A percentile compares a stretch with the other conserved stretches of the same genome.
Evolutionary conservation across 2,329 filamentous ascomycete species (phyloP).

Genomic region (Aspergillus tanneri): DNA sequence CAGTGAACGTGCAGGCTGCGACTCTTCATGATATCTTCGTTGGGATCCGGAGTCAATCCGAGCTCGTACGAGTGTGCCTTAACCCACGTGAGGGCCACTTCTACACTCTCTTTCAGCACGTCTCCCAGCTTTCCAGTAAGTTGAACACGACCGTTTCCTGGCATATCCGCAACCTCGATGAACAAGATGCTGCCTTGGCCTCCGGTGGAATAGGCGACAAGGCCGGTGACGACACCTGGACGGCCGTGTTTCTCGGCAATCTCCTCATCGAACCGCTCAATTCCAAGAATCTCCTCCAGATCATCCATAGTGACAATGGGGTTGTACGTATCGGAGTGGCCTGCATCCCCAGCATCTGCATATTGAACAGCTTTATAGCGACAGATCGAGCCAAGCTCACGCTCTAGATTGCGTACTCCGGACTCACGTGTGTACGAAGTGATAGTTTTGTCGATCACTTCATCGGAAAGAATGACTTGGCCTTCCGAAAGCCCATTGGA

Average conservation of each 20-base stretch:
- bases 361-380: constrained; percentile 94
- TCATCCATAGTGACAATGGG: constrained; percentile 73
- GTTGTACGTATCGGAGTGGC: constrained; percentile 67
- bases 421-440: constrained; percentile 95
- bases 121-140: constrained; percentile 95
- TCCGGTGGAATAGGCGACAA: constrained; percentile 90
- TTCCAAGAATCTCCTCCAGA: constrained; percentile 85
- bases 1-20: constrained; percentile 95
- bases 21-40: constrained; percentile 92
- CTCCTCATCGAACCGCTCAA: constrained; percentile 92
- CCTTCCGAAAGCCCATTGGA: constrained; percentile 79
- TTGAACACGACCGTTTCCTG: constrained; percentile 85
- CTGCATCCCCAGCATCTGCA: constrained; percentile 80
- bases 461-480: constrained; percentile 73
- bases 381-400: constrained; percentile 91
- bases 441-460: constrained; percentile 92
- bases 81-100: constrained; percentile 95
- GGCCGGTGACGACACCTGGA: constrained; percentile 90
- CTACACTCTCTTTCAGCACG: constrained; percentile 94
- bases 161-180: constrained; percentile 98
- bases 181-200: constrained; percentile 96
- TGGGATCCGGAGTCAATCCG: constrained; percentile 74
- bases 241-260: constrained; percentile 80
- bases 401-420: constrained; percentile 91
- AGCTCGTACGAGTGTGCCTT: constrained; percentile 93